These are phyloP conservation scores for Clausena lansium DNA, from an alignment of 345 rosid genomes.

Conservation along the genomic window DNA sequence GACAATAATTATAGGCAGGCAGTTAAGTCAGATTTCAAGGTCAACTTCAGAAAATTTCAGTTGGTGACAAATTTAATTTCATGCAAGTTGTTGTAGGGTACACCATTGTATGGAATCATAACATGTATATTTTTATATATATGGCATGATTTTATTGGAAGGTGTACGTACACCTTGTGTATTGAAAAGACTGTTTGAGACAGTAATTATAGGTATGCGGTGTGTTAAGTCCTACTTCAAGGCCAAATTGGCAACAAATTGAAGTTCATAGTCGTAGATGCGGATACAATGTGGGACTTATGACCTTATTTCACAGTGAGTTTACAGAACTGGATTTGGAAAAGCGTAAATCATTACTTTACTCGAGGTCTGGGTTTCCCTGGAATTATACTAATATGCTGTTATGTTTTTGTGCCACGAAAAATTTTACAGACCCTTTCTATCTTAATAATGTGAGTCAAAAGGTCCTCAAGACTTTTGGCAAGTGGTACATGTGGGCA, in stretches of 20 bases:
- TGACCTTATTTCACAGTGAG: background rate
- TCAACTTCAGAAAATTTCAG: background rate
- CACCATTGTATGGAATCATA: too few relatives aligned
- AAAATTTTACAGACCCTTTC: background rate
- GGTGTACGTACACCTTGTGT: background rate
- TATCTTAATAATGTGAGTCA: background rate
- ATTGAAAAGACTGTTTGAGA: background rate
- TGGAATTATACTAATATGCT: background rate
- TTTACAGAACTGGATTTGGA: background rate
- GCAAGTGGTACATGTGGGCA: background rate
- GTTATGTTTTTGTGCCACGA: background rate
- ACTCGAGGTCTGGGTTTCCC: background rate
- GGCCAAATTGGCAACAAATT: background rate
- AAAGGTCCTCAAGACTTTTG: background rate
- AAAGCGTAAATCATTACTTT: background rate
- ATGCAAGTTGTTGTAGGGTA: background rate
- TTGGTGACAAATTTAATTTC: background rate
- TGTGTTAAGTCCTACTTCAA: too few relatives aligned
- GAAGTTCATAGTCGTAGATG: background rate
- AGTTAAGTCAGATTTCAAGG: background rate
- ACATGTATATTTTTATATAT: too few relatives aligned
- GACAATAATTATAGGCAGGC: background rate
- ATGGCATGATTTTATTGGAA: background rate
- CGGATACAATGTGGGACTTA: background rate
- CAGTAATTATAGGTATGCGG: too few relatives aligned